A percentile compares a stretch with the other conserved stretches of the same genome.
phyloP scores from a whole-genome alignment of 805 yeast genomes.

The Wickerhamiella australiensis region DNA sequence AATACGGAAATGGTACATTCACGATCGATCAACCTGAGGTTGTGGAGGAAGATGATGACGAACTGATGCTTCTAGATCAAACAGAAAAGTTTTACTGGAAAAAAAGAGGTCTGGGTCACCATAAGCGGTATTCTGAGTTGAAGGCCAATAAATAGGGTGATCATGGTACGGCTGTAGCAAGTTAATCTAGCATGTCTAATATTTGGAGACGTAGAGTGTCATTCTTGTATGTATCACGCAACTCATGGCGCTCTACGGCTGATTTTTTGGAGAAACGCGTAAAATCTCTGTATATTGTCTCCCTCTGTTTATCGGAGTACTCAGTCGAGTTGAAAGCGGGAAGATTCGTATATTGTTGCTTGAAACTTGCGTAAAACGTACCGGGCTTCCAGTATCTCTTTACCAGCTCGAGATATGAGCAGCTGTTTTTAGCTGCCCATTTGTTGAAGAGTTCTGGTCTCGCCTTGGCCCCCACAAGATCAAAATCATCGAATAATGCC shows the following conservation, averaged over 20 bases:
- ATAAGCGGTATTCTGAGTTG: constrained; percentile 6
- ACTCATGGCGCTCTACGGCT: not conserved
- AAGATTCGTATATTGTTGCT: constrained; percentile 27
- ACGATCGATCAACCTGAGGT: constrained; percentile 17
- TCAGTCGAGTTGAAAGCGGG: constrained; percentile 22
- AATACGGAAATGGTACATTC: constrained; percentile 1
- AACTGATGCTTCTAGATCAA: constrained; percentile 13
- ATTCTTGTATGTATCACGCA: not conserved
- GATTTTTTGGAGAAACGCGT: constrained; percentile 7
- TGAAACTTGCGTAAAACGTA: constrained; percentile 33
- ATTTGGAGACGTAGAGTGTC: not conserved
- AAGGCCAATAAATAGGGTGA: not conserved
- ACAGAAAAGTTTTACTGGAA: constrained; percentile 19
- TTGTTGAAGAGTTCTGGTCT: constrained; percentile 35
- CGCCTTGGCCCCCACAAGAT: constrained; percentile 25
- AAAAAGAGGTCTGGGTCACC: constrained; percentile 10
- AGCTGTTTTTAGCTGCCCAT: constrained; percentile 31
- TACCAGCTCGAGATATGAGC: constrained; percentile 25
- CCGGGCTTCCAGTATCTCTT: constrained; percentile 22
- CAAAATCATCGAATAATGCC: constrained; percentile 34
- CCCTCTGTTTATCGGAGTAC: constrained; percentile 31
- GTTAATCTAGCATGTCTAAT: not conserved
- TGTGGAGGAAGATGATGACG: constrained; percentile 21
- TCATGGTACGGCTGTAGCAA: not conserved
- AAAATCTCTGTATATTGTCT: constrained; percentile 31